phyloP scores from a whole-genome alignment of 2,329 filamentous ascomycete genomes.

The Pyrenochaeta sp. region DNA sequence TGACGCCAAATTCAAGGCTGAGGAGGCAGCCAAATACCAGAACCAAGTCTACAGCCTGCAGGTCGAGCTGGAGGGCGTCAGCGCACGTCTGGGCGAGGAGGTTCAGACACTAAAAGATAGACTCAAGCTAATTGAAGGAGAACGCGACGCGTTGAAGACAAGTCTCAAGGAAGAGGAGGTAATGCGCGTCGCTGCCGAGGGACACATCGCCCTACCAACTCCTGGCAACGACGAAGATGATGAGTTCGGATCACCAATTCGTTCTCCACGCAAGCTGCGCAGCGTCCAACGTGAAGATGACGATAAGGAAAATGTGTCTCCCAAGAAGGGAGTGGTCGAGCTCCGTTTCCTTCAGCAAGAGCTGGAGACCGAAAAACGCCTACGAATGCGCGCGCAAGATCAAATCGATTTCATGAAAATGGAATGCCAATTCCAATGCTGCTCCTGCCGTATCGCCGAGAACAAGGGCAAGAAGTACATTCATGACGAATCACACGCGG shows the following conservation, averaged over 20 bases:
- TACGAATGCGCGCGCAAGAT: constrained; percentile 74
- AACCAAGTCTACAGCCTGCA: constrained; percentile 54
- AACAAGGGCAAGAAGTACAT: constrained; percentile 50
- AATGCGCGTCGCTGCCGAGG: constrained; percentile 75
- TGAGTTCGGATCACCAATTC: constrained; percentile 70
- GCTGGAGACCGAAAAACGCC: constrained; percentile 61
- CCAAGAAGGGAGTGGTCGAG: constrained; percentile 56
- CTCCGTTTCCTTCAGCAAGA: constrained; percentile 60
- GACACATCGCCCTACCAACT: constrained; percentile 70
- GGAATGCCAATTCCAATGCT: constrained; percentile 75
- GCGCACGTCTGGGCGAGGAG: constrained; percentile 70
- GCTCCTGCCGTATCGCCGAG: constrained; percentile 63
- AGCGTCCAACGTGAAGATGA: constrained; percentile 52
- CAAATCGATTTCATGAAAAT: constrained; percentile 79
- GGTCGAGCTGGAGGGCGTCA: constrained; percentile 67
- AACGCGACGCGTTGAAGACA: constrained; percentile 77
- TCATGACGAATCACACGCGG: constrained; percentile 46
- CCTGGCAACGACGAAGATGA: constrained; percentile 62
- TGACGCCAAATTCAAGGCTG: constrained; percentile 42
- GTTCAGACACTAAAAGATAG: constrained; percentile 70
- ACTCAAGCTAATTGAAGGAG: constrained; percentile 73
- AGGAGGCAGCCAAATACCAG: constrained; percentile 48
- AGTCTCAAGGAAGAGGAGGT: constrained; percentile 78
- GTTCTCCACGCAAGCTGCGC: constrained; percentile 57
- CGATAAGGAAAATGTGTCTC: constrained; percentile 58